A percentile compares a stretch with the other conserved stretches of the same genome.
Evolutionary conservation across 2,329 filamentous ascomycete genomes (phyloP).

Genomic region (Penicillium sp.): DNA sequence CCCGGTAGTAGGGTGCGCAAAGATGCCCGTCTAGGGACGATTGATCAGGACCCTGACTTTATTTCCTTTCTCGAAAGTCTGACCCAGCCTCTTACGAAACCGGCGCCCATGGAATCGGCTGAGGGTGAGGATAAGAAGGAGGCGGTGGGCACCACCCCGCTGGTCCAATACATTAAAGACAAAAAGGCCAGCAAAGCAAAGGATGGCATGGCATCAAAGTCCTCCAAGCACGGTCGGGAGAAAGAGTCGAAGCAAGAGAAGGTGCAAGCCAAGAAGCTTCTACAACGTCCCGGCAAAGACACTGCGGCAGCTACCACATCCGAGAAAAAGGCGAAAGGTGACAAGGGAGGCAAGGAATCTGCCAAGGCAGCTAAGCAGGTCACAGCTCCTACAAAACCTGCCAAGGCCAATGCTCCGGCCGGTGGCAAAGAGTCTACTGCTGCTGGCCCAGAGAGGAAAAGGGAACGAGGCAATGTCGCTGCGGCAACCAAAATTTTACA

Average conservation of each 20-base stretch:
- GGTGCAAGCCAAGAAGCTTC: slow-evolving; percentile 39
- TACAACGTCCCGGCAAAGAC: slow-evolving; percentile 38
- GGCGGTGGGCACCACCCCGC: slow-evolving; percentile 71
- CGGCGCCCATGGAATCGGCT: slow-evolving; percentile 45
- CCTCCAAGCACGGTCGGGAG: slow-evolving; percentile 38
- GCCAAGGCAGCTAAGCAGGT: slow-evolving; percentile 49
- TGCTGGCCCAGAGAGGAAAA: slow-evolving; percentile 44
- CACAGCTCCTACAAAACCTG: slow-evolving; percentile 30
- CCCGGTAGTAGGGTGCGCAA: slow-evolving; percentile 67
- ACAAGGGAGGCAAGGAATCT: slow-evolving; percentile 58
- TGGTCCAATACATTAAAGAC: slow-evolving; percentile 84
- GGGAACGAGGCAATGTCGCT: slow-evolving; percentile 49
- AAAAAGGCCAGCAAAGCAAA: slow-evolving; percentile 79
- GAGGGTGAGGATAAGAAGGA: slow-evolving; percentile 49
- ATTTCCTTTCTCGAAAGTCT: slow-evolving; percentile 85
- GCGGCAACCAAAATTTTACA: slow-evolving; percentile 56
- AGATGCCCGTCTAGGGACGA: slow-evolving; percentile 85
- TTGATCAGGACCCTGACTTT: slow-evolving; percentile 94
- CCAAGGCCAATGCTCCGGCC: slow-evolving; percentile 29
- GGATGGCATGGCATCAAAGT: slow-evolving; percentile 47
- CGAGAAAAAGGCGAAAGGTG: slow-evolving; percentile 40
- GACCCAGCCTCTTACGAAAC: slow-evolving; percentile 63
- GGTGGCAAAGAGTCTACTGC: slow-evolving; percentile 24
- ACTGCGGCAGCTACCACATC: slow-evolving; percentile 19
- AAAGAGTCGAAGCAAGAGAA: slow-evolving; percentile 40